Base-by-base conservation (phyloP, 2,329 filamentous ascomycete genomes). In the Aureobasidium musti region DNA sequence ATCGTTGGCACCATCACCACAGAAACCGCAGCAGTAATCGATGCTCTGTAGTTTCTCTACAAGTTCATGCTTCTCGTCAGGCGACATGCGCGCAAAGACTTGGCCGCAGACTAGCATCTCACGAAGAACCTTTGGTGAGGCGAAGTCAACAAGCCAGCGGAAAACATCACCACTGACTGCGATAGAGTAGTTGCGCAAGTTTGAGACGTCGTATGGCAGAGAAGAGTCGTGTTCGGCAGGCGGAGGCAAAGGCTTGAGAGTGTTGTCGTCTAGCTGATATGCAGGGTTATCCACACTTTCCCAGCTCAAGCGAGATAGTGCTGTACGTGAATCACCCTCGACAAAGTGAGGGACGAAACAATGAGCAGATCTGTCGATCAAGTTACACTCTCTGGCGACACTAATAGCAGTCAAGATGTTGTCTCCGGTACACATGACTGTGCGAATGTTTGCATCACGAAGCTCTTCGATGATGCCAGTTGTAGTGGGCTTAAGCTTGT, bases 81-180 rank as follows among this genome's bases (percentile, higher is more conserved):
- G 96, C 1, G 94, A 98, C 95, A 99, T 99, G 72, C 95, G 90
- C 4, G 95, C 96, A 77, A 96, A 99, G 1, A 99, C 92, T 77
- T 95, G 94, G 30, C 94, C 93, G 64, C 86, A 86, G 41, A 97
- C 89, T 65, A 99, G 90, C 88, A 98, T 94, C 83, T 95, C 76
- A 68, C 89, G 88, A 39, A 98, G 81, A 0, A 96, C 84, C 65
- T 91, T 87, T n/a, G 91, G 86, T 0, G 89, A 87, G 0, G 91
- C 94, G 77, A 89, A 98, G 78, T 99, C 94, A 59, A 99, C 84
- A 60, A 98, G 88, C 95, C 95, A 99, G 69, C 95, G 89, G 78
- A 99, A 99, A 0, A 96, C 91, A 73, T 99, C 95, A 52, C 95
- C 96, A 67, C 87, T 94, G 10, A 98, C 87, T 35, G 95, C 95